These are phyloP conservation scores for Pestalotiopsis sp. DNA, from an alignment of 2,329 filamentous ascomycete genomes.

Conservation along the genomic window DNA sequence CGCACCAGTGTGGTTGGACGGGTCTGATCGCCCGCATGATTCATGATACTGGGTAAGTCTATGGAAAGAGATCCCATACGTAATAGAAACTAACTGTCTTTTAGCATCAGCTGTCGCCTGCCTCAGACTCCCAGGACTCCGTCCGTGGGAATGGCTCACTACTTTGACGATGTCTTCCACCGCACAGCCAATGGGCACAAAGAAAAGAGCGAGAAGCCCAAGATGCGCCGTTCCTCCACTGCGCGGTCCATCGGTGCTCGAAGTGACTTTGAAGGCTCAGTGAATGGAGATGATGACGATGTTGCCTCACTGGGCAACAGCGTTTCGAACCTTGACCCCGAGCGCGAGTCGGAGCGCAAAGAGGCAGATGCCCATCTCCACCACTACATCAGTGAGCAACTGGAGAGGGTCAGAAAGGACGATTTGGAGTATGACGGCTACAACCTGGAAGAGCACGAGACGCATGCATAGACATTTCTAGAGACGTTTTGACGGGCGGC, in stretches of 20 bases:
- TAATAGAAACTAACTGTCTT: constrained; percentile 41
- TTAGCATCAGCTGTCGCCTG: constrained; percentile 82
- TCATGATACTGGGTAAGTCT: constrained; percentile 87
- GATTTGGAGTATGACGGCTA: constrained; percentile 30
- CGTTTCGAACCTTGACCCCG: constrained; percentile 55
- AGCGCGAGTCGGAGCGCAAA: constrained; percentile 48
- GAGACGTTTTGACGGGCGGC: neutral
- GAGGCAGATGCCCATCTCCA: constrained; percentile 74
- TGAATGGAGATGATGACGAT: constrained; percentile 51
- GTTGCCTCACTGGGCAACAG: constrained; percentile 39
- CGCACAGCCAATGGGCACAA: constrained; percentile 45
- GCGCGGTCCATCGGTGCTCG: constrained; percentile 81
- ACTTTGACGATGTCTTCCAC: constrained; percentile 89
- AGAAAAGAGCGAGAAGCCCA: constrained; percentile 46
- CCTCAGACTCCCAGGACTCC: constrained; percentile 93
- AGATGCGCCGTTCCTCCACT: constrained; percentile 77
- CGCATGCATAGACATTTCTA: constrained; percentile 22
- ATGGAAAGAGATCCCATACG: neutral
- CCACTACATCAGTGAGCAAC: constrained; percentile 79
- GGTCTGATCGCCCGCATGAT: constrained; percentile 96
- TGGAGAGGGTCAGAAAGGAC: constrained; percentile 71
- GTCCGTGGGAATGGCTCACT: constrained; percentile 81
- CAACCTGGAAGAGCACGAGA: constrained; percentile 35
- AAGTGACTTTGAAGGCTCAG: constrained; percentile 71
- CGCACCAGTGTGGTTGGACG: constrained; percentile 96